Evolutionary conservation across 2,329 filamentous ascomycete genomes (phyloP).

Genomic region (Epichloe baconii): DNA sequence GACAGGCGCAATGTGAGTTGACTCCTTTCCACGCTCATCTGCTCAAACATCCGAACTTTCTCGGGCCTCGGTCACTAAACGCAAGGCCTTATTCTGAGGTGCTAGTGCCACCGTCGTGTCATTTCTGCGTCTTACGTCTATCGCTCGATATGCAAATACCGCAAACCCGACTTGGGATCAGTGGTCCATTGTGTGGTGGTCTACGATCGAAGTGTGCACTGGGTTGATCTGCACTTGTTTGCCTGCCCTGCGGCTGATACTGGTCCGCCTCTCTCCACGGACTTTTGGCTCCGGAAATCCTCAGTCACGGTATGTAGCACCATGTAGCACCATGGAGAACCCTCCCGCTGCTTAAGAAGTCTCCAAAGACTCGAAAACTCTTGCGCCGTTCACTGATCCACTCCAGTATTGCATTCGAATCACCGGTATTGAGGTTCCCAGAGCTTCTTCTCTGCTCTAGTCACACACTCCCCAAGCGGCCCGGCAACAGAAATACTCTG

Average conservation of each 20-base stretch:
- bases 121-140: conserved; percentile 17
- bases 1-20: conserved; percentile 23
- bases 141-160: conserved; percentile 15
- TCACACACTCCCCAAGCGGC: neutral
- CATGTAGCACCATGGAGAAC: too few species aligned
- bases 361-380: neutral
- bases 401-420: neutral
- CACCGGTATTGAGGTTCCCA: neutral
- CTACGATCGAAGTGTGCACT: conserved; percentile 19
- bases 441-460: neutral
- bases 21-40: neutral
- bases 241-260: conserved; percentile 16
- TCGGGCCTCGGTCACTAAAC: too few species aligned
- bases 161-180: conserved; percentile 18
- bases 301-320: neutral
- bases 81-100: neutral
- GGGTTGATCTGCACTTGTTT: conserved; percentile 22
- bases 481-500: neutral
- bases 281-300: neutral
- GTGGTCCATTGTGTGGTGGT: conserved; percentile 16
- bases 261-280: conserved; percentile 3
- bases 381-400: neutral
- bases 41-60: neutral
- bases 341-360: too few species aligned
- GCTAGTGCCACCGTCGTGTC: conserved; percentile 19